These are phyloP conservation scores for Ophidiomyces ophidiicola DNA, from an alignment of 2,329 filamentous ascomycete species.

Conservation along the genomic window DNA sequence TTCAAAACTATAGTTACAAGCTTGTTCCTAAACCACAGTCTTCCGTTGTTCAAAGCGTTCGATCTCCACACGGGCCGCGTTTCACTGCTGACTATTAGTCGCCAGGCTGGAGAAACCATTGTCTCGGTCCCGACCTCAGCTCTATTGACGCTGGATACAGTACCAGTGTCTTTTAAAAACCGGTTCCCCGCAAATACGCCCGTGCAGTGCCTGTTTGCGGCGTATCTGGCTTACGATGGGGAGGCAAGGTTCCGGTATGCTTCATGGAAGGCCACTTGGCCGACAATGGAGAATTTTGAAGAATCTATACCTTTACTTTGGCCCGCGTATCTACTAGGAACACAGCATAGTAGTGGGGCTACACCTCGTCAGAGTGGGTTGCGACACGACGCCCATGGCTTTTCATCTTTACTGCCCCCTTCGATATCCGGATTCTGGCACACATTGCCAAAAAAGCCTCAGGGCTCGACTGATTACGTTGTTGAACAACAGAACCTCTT, in stretches of 20 bases:
- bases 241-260: slow-evolving; percentile 39
- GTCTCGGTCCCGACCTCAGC: slow-evolving; percentile 52
- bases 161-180: slow-evolving; percentile 42
- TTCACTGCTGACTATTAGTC: slow-evolving; percentile 8
- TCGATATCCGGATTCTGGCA: slow-evolving; percentile 30
- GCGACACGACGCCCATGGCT: too few relatives aligned
- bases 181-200: slow-evolving; percentile 45
- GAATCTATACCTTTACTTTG: slow-evolving; percentile 47
- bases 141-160: slow-evolving; percentile 52
- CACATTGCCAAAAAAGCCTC: slow-evolving; percentile 17
- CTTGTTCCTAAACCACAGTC: neutral
- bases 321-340: slow-evolving; percentile 27
- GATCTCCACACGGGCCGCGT: neutral
- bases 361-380: neutral
- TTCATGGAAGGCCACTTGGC: slow-evolving; percentile 52
- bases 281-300: slow-evolving; percentile 48
- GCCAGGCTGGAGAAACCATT: slow-evolving; percentile 47
- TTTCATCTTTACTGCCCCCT: slow-evolving; percentile 22
- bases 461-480: slow-evolving; percentile 25
- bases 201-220: slow-evolving; percentile 62
- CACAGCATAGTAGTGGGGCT: neutral
- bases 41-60: neutral
- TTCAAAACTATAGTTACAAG: neutral
- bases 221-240: slow-evolving; percentile 46
- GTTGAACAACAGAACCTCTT: slow-evolving; percentile 27